Conservation (phyloP, 805 yeast species). For the Candida qinlingensis region DNA sequence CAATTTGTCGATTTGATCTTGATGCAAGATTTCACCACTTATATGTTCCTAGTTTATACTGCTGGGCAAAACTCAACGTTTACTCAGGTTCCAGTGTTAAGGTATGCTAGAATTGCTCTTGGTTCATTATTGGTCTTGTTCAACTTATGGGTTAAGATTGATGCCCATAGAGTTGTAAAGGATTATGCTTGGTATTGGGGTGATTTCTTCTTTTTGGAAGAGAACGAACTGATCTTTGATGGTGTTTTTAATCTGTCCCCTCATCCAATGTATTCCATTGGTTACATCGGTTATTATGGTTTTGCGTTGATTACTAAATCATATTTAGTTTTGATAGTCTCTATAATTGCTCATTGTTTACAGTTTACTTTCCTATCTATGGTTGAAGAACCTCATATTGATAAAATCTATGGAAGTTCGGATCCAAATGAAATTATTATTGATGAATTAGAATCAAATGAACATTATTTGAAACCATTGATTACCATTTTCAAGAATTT, state of each 20-base stretch:
- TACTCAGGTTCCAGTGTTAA: slow-evolving; percentile 40
- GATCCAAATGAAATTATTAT: slow-evolving; percentile 29
- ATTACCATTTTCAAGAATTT: slow-evolving; percentile 55
- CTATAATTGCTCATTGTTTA: slow-evolving; percentile 67
- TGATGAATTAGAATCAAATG: slow-evolving; percentile 31
- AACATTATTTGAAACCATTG: slow-evolving; percentile 47
- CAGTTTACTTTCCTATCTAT: slow-evolving; percentile 70
- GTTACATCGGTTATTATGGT: slow-evolving; percentile 84
- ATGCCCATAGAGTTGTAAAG: slow-evolving; percentile 83
- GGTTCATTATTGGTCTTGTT: slow-evolving; percentile 63
- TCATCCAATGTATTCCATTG: slow-evolving; percentile 90
- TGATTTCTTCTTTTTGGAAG: slow-evolving; percentile 79
- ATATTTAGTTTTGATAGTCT: slow-evolving; percentile 61
- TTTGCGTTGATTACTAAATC: slow-evolving; percentile 73
- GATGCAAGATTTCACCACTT: slow-evolving; percentile 80
- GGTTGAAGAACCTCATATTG: slow-evolving; percentile 85
- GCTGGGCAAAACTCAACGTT: slow-evolving; percentile 28
- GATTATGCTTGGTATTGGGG: slow-evolving; percentile 97
- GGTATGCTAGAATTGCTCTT: slow-evolving; percentile 45
- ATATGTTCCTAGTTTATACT: slow-evolving; percentile 52
- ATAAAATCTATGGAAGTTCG: slow-evolving; percentile 58
- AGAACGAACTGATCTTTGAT: slow-evolving; percentile 68
- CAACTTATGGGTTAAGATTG: slow-evolving; percentile 80
- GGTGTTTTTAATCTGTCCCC: slow-evolving; percentile 89
- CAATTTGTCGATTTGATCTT: slow-evolving; percentile 75